Conservation (phyloP, 805 yeast genomes). For the Ogataea ganodermae region DNA sequence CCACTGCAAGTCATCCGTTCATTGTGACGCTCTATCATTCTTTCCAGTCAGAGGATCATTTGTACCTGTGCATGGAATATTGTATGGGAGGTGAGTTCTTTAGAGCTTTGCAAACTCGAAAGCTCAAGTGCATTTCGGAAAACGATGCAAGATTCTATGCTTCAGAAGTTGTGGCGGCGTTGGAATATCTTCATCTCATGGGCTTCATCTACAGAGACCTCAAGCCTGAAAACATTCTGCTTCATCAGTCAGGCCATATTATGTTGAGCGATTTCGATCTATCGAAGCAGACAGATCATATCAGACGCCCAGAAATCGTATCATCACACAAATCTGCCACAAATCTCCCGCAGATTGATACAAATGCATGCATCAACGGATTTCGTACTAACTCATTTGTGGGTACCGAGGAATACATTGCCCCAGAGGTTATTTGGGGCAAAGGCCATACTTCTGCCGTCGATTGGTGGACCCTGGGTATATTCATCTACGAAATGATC, state of each 20-base stretch:
- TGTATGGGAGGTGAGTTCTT: constrained; percentile 99
- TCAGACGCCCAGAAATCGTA: constrained; percentile 74
- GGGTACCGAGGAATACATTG: constrained; percentile 98
- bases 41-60: constrained; percentile 88
- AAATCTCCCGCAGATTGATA: constrained; percentile 71
- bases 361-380: constrained; percentile 93
- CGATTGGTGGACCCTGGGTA: constrained; percentile 99
- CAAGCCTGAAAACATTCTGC: constrained; percentile 91
- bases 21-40: constrained; percentile 95
- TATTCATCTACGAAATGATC: constrained; percentile 89
- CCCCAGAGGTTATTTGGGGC: constrained; percentile 97
- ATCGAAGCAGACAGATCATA: constrained; percentile 80
- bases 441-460: constrained; percentile 98
- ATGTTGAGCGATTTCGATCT: constrained; percentile 97
- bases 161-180: constrained; percentile 94
- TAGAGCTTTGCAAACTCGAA: constrained; percentile 90
- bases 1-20: constrained; percentile 95
- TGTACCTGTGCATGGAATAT: constrained; percentile 96
- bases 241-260: constrained; percentile 97
- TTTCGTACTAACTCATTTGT: constrained; percentile 97
- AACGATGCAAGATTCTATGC: constrained; percentile 92
- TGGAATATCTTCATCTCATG: constrained; percentile 93
- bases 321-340: constrained; percentile 34
- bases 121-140: constrained; percentile 81
- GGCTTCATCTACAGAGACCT: constrained; percentile 96